Evolutionary conservation across 1,139 yeast species (phyloP).

Genomic region (Taiozyma onychis): DNA sequence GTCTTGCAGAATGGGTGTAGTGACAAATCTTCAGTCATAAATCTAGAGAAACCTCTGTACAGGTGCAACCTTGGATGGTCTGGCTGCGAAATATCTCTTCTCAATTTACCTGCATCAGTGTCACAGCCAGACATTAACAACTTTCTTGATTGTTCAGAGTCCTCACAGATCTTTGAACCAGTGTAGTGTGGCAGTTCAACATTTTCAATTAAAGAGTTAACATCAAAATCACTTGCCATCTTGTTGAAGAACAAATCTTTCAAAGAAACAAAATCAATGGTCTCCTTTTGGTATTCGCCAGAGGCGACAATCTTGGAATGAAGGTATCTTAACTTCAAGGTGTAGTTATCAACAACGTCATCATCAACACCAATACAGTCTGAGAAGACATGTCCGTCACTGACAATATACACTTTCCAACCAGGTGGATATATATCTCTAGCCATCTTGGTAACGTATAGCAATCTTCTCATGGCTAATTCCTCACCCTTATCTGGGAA

Average conservation of each 20-base stretch:
- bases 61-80: conserved; percentile 46
- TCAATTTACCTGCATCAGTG: conserved; percentile 34
- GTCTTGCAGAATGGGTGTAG: conserved; percentile 34
- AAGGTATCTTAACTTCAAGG: conserved; percentile 37
- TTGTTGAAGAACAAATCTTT: conserved; percentile 32
- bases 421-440: conserved; percentile 46
- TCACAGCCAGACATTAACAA: conserved; percentile 37
- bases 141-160: conserved; percentile 32
- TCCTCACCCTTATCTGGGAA: conserved; percentile 47
- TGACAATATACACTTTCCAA: conserved; percentile 48
- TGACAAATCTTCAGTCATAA: conserved; percentile 53
- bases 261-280: conserved; percentile 33
- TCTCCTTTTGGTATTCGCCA: conserved; percentile 24
- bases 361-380: conserved; percentile 57
- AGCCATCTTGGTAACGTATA: conserved; percentile 28
- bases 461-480: conserved; percentile 32
- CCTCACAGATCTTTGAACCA: conserved; percentile 30
- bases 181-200: conserved; percentile 29
- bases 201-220: conserved; percentile 24
- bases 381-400: conserved; percentile 63
- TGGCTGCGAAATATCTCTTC: conserved; percentile 29
- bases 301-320: conserved; percentile 30
- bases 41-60: conserved; percentile 52
- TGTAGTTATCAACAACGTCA: conserved; percentile 43
- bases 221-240: conserved; percentile 21